phyloP scores from a whole-genome alignment of 2,329 filamentous ascomycete species.

The Escovopsis weberi region DNA sequence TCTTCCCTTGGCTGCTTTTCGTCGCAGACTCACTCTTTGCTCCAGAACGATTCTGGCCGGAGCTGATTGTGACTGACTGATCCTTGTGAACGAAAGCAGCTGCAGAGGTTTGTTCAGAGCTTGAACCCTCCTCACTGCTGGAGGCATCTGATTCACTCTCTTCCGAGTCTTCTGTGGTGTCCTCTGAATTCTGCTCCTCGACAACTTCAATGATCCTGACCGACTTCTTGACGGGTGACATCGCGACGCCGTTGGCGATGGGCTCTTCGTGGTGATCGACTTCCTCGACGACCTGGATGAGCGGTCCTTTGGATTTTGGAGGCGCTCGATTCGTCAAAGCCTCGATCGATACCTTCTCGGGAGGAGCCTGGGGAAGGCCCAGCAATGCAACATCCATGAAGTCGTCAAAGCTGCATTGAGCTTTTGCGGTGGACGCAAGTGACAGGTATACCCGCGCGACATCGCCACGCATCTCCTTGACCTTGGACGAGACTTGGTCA shows the following conservation, averaged over 20 bases:
- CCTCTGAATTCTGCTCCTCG: neutral
- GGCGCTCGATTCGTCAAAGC: conserved; percentile 1
- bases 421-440: conserved; percentile 18
- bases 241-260: neutral
- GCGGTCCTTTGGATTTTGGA: conserved; percentile 10
- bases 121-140: conserved; percentile 8
- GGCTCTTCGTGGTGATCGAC: conserved; percentile 4
- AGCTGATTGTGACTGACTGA: too few relatives aligned
- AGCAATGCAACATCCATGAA: conserved; percentile 17
- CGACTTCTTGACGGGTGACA: neutral
- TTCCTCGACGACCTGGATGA: conserved; percentile 13
- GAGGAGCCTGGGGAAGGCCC: conserved; percentile 3
- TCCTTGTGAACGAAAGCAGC: too few relatives aligned
- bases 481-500: conserved; percentile 22
- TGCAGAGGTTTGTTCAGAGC: neutral
- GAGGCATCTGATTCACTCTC: neutral
- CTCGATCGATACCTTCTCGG: neutral
- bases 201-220: too few relatives aligned
- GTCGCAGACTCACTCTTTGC: too few relatives aligned
- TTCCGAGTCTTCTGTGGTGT: neutral
- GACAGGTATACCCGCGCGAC: conserved; percentile 23
- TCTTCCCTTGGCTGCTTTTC: neutral
- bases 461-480: conserved; percentile 16
- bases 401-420: conserved; percentile 18
- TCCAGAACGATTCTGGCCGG: too few relatives aligned